Evolutionary conservation across 2,329 filamentous ascomycete species (phyloP), one percentile per base, ranked within the genome.

Genomic region (Akanthomyces lecanii): DNA sequence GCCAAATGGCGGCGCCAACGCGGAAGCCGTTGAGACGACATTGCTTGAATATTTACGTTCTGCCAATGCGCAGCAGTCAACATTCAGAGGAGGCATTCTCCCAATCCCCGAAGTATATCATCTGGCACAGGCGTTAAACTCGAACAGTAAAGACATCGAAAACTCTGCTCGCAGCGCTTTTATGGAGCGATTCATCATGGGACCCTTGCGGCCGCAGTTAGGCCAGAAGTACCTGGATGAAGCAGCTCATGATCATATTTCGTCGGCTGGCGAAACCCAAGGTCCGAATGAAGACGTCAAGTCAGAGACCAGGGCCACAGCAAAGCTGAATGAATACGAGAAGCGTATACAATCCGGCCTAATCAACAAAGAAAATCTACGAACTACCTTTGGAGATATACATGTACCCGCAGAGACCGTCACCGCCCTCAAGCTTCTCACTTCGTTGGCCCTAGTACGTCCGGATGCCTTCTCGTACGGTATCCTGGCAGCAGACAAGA

Each of bases 401-500:
- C 91, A 96, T 69, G 92, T 89, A 1, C 87, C 92, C 0, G 76
- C 82, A 0, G 91, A 93, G 65, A 97, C 92, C 2, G 89, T 96
- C 36, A 91, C 95, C 25, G 90, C 93, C 1, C 82, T 99, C 61
- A 92, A 94, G 73, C 91, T 92, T 5, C 82, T 98, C 57, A 99
- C 95, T 0, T 91, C 91, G 0, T 80, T 99, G 21, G 95, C 93
- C 0, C 81, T 99, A 5, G 81, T 91, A 57, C 87, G 94, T 0
- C 95, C 95, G 0, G 93, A 98, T 66, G 94, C 93, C n/a, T 99
- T 98, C 76, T 88, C 88, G 12, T 99, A 99, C 69, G 95, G 95
- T 75, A 91, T 99, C 4, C 83, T 99, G 14, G 90, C 92, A 2
- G 91, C 88, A 0, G 93, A 98, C 72, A 90, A 92, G 69, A 96